Conservation (phyloP, 441 rosid genomes). For the Pelargonium cotyledonis region DNA sequence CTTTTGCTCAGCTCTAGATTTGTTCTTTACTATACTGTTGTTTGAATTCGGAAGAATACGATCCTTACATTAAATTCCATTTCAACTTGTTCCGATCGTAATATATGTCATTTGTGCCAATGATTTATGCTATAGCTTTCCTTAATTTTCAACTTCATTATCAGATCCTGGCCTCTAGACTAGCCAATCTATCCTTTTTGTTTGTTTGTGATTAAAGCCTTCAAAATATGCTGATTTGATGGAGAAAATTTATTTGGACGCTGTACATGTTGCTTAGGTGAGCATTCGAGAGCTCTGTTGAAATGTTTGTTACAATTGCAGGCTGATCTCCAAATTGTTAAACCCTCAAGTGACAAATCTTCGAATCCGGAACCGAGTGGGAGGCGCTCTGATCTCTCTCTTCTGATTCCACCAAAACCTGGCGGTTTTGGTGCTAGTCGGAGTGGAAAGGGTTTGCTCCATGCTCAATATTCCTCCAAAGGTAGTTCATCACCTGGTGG, state of each 20-base stretch:
- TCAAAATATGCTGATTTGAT: neutral
- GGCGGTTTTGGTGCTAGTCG: slow-evolving; percentile 42
- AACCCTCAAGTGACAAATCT: slow-evolving; percentile 33
- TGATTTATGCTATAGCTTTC: neutral
- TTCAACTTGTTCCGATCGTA: neutral
- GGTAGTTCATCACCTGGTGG: slow-evolving; percentile 42
- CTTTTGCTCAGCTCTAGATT: neutral
- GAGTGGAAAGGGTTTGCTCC: slow-evolving; percentile 46
- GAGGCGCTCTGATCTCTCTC: slow-evolving; percentile 59
- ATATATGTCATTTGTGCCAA: neutral
- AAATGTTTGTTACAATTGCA: slow-evolving; percentile 19
- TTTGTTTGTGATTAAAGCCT: neutral
- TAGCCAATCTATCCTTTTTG: neutral
- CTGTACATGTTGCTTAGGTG: neutral
- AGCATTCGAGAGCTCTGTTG: neutral
- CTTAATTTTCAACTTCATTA: neutral
- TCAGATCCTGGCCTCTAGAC: neutral
- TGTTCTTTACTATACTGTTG: neutral
- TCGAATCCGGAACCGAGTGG: slow-evolving; percentile 40
- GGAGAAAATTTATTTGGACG: too few species aligned
- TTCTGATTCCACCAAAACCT: slow-evolving; percentile 63
- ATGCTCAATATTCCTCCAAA: slow-evolving; percentile 50
- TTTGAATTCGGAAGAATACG: neutral
- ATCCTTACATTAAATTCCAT: neutral
- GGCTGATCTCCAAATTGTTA: slow-evolving; percentile 32